Conservation (phyloP, 2,329 filamentous ascomycete species). For the Huntiella savannae region DNA sequence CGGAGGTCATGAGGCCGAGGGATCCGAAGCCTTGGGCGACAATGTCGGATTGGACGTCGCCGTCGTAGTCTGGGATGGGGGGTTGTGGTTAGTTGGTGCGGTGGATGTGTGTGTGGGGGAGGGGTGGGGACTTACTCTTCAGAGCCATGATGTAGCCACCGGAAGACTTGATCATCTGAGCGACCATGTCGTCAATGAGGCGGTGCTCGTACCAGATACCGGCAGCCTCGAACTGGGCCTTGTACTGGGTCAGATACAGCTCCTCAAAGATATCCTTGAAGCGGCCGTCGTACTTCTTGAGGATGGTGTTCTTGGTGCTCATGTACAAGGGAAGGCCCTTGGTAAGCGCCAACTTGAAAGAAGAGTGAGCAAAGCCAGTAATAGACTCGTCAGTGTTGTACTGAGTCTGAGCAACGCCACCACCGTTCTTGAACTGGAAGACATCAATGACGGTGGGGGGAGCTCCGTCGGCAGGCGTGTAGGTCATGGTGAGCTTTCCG, state of each 20-base stretch:
- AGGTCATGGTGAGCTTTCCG: constrained; percentile 88
- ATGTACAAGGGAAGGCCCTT: constrained; percentile 92
- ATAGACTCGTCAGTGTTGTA: constrained; percentile 99
- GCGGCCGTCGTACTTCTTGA: constrained; percentile 95
- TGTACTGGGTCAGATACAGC: constrained; percentile 76
- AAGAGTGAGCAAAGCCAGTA: constrained; percentile 81
- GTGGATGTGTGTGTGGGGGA: neutral
- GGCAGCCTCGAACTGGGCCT: constrained; percentile 73
- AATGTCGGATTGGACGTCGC: constrained; percentile 96
- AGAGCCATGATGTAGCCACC: constrained; percentile 94
- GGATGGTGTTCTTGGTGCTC: constrained; percentile 99
- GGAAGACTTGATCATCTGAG: constrained; percentile 98
- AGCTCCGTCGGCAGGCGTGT: constrained; percentile 58
- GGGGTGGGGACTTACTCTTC: constrained; percentile 52
- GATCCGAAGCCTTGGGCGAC: constrained; percentile 97
- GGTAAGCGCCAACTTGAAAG: constrained; percentile 82
- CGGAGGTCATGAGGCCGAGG: constrained; percentile 94
- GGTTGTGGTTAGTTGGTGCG: neutral
- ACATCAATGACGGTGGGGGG: constrained; percentile 75
- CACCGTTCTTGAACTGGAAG: constrained; percentile 69
- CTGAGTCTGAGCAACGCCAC: constrained; percentile 81
- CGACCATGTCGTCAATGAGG: constrained; percentile 98
- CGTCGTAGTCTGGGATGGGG: constrained; percentile 70
- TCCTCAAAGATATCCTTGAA: constrained; percentile 99
- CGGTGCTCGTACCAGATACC: constrained; percentile 98